Base-by-base conservation (phyloP, 2,329 filamentous ascomycete species). In the Cercospora berteroae region DNA sequence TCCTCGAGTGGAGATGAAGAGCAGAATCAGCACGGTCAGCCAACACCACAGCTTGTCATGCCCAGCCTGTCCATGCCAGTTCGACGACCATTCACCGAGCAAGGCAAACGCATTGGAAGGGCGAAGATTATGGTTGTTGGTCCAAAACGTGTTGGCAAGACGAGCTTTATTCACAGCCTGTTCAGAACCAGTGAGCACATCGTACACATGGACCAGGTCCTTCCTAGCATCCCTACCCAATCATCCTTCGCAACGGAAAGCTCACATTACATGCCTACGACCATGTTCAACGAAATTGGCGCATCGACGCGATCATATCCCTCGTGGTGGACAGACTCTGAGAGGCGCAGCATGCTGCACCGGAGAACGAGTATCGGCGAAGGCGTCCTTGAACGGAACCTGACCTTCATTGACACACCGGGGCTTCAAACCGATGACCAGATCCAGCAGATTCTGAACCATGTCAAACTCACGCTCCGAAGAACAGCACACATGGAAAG, bases 21-120 rank as follows among this genome's bases (percentile, higher is more conserved):
- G 77, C 84, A 82, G 7, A 76, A 77, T 8, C 73, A 74, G 9
- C 74, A 75, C 59, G 63, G 78, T 3, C 70, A 64, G 63, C 67
- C 65, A 72, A 75, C 81, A 48, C 90, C 90, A 25, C 94, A 98
- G 79, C 85, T 99, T n/a, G 92, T 99, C 68, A 99, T 99, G 95
- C 95, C 95, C 5, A 97, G 93, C 76, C 90, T 99, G 74, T 89
- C 88, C 69, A 95, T 99, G 87, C 94, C 95, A 3, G 91, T 88
- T 68, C 88, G 95, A 60, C 86, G 93, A 61, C 94, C 94, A 0
- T 98, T 98, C 78, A 97, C 95, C 0, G 88, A 91, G n/a, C 86
- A 87, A 57, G 95, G 95, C 16, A 94, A 90, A 80, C 86, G 85
- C 36, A 86, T 98, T 77, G 94, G 94, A 1, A 89, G 92, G 73